A percentile compares a stretch with the other conserved stretches of the same genome.
Conservation (phyloP, 768 basidiomycete genomes). For the Boletus sp. region DNA sequence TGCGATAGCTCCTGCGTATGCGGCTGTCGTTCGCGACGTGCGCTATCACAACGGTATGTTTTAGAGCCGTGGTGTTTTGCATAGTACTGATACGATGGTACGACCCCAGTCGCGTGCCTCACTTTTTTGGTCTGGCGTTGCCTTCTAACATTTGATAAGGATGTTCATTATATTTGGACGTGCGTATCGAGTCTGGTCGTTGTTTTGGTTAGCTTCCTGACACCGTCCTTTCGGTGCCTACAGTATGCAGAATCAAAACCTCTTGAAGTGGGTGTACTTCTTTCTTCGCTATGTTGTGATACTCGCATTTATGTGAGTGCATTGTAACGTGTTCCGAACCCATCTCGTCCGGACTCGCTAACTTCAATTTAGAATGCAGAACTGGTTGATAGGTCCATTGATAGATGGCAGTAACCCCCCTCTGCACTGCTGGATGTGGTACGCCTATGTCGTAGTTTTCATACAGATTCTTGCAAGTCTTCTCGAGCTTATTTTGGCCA, state of each 20-base stretch:
- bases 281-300: conserved; percentile 26
- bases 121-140: conserved; percentile 12
- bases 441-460: not conserved
- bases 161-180: conserved; percentile 20
- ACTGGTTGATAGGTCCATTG: conserved; percentile 5
- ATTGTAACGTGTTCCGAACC: not conserved
- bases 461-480: conserved; percentile 8
- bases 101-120: conserved; percentile 9
- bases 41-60: conserved; percentile 11
- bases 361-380: conserved; percentile 13
- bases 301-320: conserved; percentile 19
- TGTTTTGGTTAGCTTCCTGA: not conserved
- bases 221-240: not conserved
- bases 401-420: conserved; percentile 10
- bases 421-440: conserved; percentile 10
- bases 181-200: conserved; percentile 9
- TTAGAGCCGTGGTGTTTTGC: too few species aligned
- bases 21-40: conserved; percentile 4
- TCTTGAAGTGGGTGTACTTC: conserved; percentile 31
- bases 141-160: conserved; percentile 16
- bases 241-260: conserved; percentile 22
- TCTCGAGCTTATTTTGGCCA: conserved; percentile 17
- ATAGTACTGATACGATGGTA: conserved; percentile 1
- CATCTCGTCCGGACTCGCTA: not conserved
- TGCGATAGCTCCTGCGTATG: not conserved